These are phyloP conservation scores for Spergularia bocconei DNA, from an alignment of 148 eudicot species.

Conservation along the genomic window DNA sequence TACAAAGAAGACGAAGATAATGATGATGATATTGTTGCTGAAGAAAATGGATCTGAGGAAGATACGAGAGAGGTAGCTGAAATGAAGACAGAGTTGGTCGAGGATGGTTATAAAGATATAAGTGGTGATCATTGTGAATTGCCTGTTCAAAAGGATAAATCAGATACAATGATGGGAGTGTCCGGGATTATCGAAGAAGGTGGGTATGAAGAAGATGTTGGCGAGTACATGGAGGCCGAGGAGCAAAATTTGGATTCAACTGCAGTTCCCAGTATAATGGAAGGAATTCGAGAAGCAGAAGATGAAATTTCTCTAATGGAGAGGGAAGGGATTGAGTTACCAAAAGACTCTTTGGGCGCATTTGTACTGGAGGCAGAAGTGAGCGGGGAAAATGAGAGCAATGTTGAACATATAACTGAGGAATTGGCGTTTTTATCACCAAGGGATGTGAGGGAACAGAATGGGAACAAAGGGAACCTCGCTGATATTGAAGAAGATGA, in stretches of 20 bases:
- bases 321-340: conserved; percentile 20
- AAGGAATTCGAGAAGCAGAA: conserved; percentile 29
- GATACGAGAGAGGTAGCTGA: conserved; percentile 20
- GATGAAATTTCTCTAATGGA: conserved; percentile 16
- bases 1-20: conserved; percentile 24
- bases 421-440: conserved; percentile 20
- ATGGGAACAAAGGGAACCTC: neutral
- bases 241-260: conserved; percentile 19
- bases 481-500: conserved; percentile 22
- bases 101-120: conserved; percentile 10
- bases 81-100: conserved; percentile 23
- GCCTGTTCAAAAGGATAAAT: neutral
- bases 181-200: conserved; percentile 29
- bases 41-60: conserved; percentile 28
- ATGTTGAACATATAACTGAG: conserved; percentile 26
- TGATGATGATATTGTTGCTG: conserved; percentile 14
- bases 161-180: neutral
- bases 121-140: neutral
- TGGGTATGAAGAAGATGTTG: conserved; percentile 38
- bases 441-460: conserved; percentile 12
- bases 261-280: conserved; percentile 20
- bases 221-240: conserved; percentile 28
- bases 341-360: conserved; percentile 18
- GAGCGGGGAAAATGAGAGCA: conserved; percentile 23
- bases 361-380: conserved; percentile 24